These are phyloP conservation scores for Yarrowia keelungensis DNA, from an alignment of 805 yeast species.

Conservation along the genomic window DNA sequence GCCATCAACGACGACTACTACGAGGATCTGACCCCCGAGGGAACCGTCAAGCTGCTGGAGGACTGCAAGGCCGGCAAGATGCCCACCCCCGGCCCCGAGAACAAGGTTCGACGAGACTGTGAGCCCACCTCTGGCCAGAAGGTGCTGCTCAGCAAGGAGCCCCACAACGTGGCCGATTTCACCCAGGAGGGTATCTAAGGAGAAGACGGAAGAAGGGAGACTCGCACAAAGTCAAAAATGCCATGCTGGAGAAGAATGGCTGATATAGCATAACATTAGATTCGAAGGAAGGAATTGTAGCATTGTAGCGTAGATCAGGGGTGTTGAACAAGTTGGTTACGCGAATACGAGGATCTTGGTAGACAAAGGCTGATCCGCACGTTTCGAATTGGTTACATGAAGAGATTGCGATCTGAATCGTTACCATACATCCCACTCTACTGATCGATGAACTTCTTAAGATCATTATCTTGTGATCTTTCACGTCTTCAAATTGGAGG, in stretches of 20 bases:
- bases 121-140: slow-evolving; percentile 79
- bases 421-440: too few relatives aligned
- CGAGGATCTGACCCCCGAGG: slow-evolving; percentile 79
- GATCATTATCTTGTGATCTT: too few relatives aligned
- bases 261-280: slow-evolving; percentile 39
- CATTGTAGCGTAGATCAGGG: not conserved
- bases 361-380: too few relatives aligned
- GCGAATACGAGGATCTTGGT: too few relatives aligned
- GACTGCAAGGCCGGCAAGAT: slow-evolving; percentile 68
- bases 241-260: slow-evolving; percentile 7
- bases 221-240: slow-evolving; percentile 28
- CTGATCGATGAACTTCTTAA: too few relatives aligned
- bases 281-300: not conserved
- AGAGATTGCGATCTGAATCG: too few relatives aligned
- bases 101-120: slow-evolving; percentile 68
- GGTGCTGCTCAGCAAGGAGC: slow-evolving; percentile 64
- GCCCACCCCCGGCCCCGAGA: slow-evolving; percentile 72
- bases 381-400: too few relatives aligned
- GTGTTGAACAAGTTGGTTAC: too few relatives aligned
- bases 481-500: too few relatives aligned
- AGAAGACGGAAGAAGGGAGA: slow-evolving; percentile 3
- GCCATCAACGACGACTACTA: slow-evolving; percentile 82
- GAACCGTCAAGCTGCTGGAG: slow-evolving; percentile 65
- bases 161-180: slow-evolving; percentile 70
- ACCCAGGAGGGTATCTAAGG: slow-evolving; percentile 56